These are phyloP conservation scores for Nicotiana knightiana DNA, from an alignment of 257 asterid species.

Conservation along the genomic window DNA sequence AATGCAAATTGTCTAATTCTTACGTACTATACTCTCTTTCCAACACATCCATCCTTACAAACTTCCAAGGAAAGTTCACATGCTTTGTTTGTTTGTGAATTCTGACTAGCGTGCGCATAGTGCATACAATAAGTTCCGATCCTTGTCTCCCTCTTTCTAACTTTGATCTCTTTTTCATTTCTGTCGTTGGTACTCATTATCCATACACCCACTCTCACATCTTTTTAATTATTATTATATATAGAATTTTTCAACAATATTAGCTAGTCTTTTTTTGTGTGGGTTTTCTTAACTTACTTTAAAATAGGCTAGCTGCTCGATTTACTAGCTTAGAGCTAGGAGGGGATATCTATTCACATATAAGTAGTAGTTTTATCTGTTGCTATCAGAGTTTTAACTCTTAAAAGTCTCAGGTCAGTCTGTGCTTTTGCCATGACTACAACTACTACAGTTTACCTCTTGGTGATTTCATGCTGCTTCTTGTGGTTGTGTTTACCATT, in stretches of 20 bases:
- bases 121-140: constrained; percentile 36
- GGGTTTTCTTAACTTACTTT: neutral
- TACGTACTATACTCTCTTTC: neutral
- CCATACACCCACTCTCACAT: neutral
- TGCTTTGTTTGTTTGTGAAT: constrained; percentile 38
- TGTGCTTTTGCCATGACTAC: constrained; percentile 5
- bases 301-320: neutral
- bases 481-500: constrained; percentile 26
- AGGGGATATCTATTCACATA: neutral
- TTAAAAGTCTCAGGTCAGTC: neutral
- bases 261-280: neutral
- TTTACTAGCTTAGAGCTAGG: no score
- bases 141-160: constrained; percentile 23
- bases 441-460: constrained; percentile 23
- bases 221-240: neutral
- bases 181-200: neutral
- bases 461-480: constrained; percentile 27
- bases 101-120: neutral
- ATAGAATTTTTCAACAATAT: neutral
- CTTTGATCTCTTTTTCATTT: constrained; percentile 3
- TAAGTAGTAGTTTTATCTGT: neutral
- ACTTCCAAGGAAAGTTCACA: constrained; percentile 68
- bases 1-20: neutral
- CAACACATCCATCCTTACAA: constrained; percentile 22
- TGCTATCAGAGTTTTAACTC: neutral